Conservation (phyloP, 768 basidiomycete genomes). For the Podaxis carcinomalis region DNA sequence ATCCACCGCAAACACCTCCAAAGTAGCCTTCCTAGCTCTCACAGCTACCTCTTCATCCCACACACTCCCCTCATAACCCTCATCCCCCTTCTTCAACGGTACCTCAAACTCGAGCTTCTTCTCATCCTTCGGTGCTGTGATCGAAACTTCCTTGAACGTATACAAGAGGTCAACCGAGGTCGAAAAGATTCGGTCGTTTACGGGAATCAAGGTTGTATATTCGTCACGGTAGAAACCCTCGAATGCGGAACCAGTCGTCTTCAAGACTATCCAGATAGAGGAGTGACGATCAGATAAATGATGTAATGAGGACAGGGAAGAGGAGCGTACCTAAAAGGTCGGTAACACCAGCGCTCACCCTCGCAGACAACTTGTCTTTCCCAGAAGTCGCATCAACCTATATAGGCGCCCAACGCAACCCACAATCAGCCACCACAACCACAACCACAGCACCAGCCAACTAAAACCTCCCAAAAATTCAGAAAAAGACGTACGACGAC, state of each 20-base stretch:
- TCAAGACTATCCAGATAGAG: conserved; percentile 57
- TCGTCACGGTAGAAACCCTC: conserved; percentile 78
- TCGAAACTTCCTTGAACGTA: conserved; percentile 46
- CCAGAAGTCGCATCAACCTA: conserved; percentile 66
- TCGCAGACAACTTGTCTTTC: conserved; percentile 57
- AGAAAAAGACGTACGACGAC: conserved; percentile 39
- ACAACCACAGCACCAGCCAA: neutral
- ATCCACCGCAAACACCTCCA: conserved; percentile 81
- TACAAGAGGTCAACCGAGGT: conserved; percentile 82
- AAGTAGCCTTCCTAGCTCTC: conserved; percentile 56
- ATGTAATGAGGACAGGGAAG: neutral
- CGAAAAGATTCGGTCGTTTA: conserved; percentile 86
- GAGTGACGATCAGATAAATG: neutral
- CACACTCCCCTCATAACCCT: conserved; percentile 38
- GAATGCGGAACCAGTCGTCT: conserved; percentile 86
- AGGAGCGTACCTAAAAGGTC: conserved; percentile 69
- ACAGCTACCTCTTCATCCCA: conserved; percentile 56
- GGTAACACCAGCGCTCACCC: conserved; percentile 63
- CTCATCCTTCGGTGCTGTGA: conserved; percentile 46
- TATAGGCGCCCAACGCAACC: conserved; percentile 18
- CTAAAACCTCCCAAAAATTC: conserved; percentile 9
- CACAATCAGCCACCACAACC: neutral
- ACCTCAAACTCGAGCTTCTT: conserved; percentile 47
- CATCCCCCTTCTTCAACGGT: conserved; percentile 29
- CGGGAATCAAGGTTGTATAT: conserved; percentile 81